Conservation (phyloP, 2,329 filamentous ascomycete species). For the Ceratocystis eucalypticola region DNA sequence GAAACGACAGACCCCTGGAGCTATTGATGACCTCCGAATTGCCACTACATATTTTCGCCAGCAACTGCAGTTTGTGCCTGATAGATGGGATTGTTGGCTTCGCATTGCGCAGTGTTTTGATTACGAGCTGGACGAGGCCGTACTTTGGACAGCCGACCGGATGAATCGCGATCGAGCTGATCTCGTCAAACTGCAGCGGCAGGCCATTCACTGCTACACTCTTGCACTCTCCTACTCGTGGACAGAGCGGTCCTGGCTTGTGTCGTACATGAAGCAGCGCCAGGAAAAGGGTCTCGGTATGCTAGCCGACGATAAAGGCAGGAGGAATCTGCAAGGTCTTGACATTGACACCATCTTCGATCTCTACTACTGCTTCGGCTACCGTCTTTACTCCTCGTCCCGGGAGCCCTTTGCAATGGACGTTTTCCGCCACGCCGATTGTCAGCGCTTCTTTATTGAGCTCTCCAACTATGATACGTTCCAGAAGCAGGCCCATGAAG, state of each 20-base stretch:
- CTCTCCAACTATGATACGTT: conserved; percentile 37
- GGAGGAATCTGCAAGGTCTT: conserved; percentile 7
- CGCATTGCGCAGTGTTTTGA: conserved; percentile 77
- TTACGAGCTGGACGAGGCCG: conserved; percentile 72
- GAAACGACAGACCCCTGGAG: conserved; percentile 62
- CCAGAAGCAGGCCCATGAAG: conserved; percentile 38
- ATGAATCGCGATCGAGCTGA: conserved; percentile 72
- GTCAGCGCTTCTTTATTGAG: conserved; percentile 45
- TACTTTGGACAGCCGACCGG: conserved; percentile 81
- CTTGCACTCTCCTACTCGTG: conserved; percentile 45
- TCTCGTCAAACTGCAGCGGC: conserved; percentile 60
- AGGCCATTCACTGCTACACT: conserved; percentile 68
- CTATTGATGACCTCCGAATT: conserved; percentile 72
- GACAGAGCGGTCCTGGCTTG: conserved; percentile 22
- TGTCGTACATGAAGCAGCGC: conserved; percentile 10
- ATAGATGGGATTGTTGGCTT: conserved; percentile 86
- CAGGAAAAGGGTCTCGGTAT: background rate
- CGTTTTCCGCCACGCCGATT: conserved; percentile 42
- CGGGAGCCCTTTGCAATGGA: conserved; percentile 51
- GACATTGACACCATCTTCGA: conserved; percentile 32
- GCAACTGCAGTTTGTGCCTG: conserved; percentile 68
- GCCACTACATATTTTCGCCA: conserved; percentile 67
- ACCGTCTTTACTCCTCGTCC: conserved; percentile 49
- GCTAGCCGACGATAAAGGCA: conserved; percentile 23
- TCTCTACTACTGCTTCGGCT: conserved; percentile 46